A percentile compares a stretch with the other conserved stretches of the same genome.
Conservation (phyloP, 208 protist genomes). For the Acanthamoeba triangularis region DNA sequence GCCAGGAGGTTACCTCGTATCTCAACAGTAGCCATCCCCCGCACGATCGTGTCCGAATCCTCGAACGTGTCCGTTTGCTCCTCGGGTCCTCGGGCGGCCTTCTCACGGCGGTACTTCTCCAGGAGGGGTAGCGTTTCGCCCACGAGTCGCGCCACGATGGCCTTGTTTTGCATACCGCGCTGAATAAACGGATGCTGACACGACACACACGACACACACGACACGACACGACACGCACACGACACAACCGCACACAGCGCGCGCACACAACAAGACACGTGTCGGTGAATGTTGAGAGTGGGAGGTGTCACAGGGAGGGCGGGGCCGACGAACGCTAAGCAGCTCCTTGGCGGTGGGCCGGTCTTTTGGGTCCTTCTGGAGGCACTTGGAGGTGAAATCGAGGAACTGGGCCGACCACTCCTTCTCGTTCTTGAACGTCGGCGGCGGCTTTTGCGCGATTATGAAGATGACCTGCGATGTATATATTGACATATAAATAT, state of each 20-base stretch:
- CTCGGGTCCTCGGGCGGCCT: conserved; percentile 62
- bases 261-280: too few relatives aligned
- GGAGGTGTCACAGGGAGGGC: too few relatives aligned
- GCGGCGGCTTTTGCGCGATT: conserved; percentile 89
- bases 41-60: conserved; percentile 64
- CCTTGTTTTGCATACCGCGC: conserved; percentile 22
- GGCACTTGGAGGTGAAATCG: conserved; percentile 91
- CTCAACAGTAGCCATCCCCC: conserved; percentile 60
- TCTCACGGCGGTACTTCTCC: conserved; percentile 58
- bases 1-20: conserved; percentile 8
- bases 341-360: conserved; percentile 92
- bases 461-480: conserved; percentile 89
- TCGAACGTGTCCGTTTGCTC: conserved; percentile 63
- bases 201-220: too few relatives aligned
- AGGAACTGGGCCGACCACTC: conserved; percentile 88
- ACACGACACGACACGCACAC: neutral
- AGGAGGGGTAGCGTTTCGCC: conserved; percentile 40
- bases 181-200: conserved; percentile 54
- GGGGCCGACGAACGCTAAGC: conserved; percentile 78
- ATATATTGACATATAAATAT: neutral
- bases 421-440: conserved; percentile 84
- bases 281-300: neutral
- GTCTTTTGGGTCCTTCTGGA: conserved; percentile 91
- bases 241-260: too few relatives aligned
- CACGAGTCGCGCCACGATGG: conserved; percentile 13